phyloP scores from a whole-genome alignment of 2,329 filamentous ascomycete species.

The Sclerotinia borealis region DNA sequence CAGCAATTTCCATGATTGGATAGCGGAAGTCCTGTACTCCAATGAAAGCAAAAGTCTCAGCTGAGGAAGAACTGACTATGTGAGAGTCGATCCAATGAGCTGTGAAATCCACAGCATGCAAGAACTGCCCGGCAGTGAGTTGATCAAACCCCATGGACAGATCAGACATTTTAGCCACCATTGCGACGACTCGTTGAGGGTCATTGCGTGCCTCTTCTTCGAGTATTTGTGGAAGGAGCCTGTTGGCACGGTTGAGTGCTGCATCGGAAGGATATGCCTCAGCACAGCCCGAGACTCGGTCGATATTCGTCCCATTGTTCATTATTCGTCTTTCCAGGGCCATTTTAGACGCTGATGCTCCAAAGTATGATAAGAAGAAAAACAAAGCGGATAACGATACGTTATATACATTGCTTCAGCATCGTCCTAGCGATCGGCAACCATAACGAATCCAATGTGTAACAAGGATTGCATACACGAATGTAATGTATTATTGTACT shows the following conservation, averaged over 20 bases:
- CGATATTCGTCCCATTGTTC: too few species aligned
- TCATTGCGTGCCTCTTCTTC: slow-evolving; percentile 15
- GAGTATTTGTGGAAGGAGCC: slow-evolving; percentile 18
- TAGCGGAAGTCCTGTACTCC: slow-evolving; percentile 26
- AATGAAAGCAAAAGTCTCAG: slow-evolving; percentile 19
- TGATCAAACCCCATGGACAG: slow-evolving; percentile 10
- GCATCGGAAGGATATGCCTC: neutral
- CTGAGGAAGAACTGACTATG: neutral
- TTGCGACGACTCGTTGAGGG: slow-evolving; percentile 12
- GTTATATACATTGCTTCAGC: neutral
- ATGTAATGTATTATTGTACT: too few species aligned
- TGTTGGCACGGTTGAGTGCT: neutral
- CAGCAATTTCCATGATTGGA: slow-evolving; percentile 10
- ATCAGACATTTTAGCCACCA: slow-evolving; percentile 15
- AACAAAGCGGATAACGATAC: neutral
- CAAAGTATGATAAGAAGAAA: neutral
- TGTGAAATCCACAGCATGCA: slow-evolving; percentile 21
- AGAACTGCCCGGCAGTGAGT: slow-evolving; percentile 17
- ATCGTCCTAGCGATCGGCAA: neutral
- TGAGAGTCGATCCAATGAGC: slow-evolving; percentile 20
- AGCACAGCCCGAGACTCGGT: neutral
- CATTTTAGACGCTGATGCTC: neutral
- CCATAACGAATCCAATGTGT: neutral
- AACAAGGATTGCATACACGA: neutral
- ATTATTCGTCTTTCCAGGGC: neutral